Percentiles rank a stretch among this genome's conserved stretches.
These are phyloP conservation scores for Reticulascus tulasneorum DNA, from an alignment of 2,329 filamentous ascomycete genomes.

Conservation along the genomic window DNA sequence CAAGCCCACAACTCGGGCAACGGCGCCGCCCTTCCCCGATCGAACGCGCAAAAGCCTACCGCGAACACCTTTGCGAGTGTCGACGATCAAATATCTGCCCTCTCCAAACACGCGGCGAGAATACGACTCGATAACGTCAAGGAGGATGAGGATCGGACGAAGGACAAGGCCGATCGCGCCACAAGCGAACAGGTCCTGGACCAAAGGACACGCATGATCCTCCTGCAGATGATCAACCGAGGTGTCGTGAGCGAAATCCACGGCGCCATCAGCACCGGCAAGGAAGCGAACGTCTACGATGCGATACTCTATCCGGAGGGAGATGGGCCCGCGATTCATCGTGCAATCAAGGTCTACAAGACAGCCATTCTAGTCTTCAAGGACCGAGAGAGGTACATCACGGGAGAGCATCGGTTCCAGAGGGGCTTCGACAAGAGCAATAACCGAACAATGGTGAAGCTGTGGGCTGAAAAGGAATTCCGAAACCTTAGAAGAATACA, in stretches of 20 bases:
- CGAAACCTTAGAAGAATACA: slow-evolving; percentile 85
- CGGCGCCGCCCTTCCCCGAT: slow-evolving; percentile 57
- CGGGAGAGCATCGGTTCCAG: slow-evolving; percentile 88
- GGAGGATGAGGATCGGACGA: slow-evolving; percentile 50
- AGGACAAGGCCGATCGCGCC: slow-evolving; percentile 88
- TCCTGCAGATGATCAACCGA: slow-evolving; percentile 93
- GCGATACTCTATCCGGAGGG: slow-evolving; percentile 62
- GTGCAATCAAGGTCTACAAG: slow-evolving; percentile 98
- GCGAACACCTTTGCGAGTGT: slow-evolving; percentile 76
- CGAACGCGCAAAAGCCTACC: slow-evolving; percentile 73
- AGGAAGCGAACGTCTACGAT: slow-evolving; percentile 97
- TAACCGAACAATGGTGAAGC: slow-evolving; percentile 94
- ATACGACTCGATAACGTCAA: slow-evolving; percentile 71
- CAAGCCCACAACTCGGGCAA: slow-evolving; percentile 49
- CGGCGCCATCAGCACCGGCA: slow-evolving; percentile 92
- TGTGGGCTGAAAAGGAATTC: slow-evolving; percentile 99
- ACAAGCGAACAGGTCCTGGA: slow-evolving; percentile 95
- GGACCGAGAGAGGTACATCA: slow-evolving; percentile 93
- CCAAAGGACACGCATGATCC: slow-evolving; percentile 88
- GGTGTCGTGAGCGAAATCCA: slow-evolving; percentile 87
- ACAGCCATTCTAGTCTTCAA: slow-evolving; percentile 97
- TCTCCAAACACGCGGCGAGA: slow-evolving; percentile 81
- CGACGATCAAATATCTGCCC: slow-evolving; percentile 82
- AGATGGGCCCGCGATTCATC: slow-evolving; percentile 61
- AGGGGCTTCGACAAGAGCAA: slow-evolving; percentile 90